Evolutionary conservation across 495 filamentous ascomycete genomes (phyloP).

Genomic region (Emericellopsis terricola): DNA sequence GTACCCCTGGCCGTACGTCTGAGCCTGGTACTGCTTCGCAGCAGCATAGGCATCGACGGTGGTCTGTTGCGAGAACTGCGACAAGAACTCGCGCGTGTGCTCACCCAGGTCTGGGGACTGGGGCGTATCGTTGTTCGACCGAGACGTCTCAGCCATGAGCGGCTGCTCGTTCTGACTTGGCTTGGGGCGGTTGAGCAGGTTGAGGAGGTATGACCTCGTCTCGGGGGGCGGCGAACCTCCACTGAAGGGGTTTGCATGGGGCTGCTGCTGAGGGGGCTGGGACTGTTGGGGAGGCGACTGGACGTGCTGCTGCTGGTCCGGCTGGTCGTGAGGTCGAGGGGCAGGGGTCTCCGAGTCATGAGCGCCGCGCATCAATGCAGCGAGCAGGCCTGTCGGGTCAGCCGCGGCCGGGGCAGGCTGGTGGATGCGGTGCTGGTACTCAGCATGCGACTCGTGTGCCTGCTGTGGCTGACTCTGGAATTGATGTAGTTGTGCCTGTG

Average conservation of each 20-base stretch:
- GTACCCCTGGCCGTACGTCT: background rate
- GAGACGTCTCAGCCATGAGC: constrained; percentile 16
- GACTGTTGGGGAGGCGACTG: constrained; percentile 2
- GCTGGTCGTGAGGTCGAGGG: constrained; percentile 13
- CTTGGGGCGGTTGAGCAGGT: constrained; percentile 34
- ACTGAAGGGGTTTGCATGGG: constrained; percentile 1
- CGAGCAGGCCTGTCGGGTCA: constrained; percentile 31
- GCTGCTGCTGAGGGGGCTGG: background rate
- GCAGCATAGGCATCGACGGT: background rate
- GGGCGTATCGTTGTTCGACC: constrained; percentile 1
- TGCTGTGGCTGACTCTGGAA: background rate
- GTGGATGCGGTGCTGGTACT: constrained; percentile 18
- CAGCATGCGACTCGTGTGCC: background rate
- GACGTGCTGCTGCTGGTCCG: constrained; percentile 11
- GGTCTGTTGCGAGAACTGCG: background rate
- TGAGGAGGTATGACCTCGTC: constrained; percentile 33
- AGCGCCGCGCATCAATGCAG: constrained; percentile 32
- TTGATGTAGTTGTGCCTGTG: constrained; percentile 1
- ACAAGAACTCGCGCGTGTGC: background rate
- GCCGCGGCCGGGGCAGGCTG: constrained; percentile 26
- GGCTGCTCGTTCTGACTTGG: constrained; percentile 26
- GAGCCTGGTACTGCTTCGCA: background rate
- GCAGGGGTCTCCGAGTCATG: constrained; percentile 1
- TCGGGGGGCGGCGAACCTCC: constrained; percentile 19
- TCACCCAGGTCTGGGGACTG: constrained; percentile 1